Evolutionary conservation across 2,329 filamentous ascomycete genomes (phyloP), one percentile per base, ranked within the genome.

Genomic region (Curvularia eragrostidis): DNA sequence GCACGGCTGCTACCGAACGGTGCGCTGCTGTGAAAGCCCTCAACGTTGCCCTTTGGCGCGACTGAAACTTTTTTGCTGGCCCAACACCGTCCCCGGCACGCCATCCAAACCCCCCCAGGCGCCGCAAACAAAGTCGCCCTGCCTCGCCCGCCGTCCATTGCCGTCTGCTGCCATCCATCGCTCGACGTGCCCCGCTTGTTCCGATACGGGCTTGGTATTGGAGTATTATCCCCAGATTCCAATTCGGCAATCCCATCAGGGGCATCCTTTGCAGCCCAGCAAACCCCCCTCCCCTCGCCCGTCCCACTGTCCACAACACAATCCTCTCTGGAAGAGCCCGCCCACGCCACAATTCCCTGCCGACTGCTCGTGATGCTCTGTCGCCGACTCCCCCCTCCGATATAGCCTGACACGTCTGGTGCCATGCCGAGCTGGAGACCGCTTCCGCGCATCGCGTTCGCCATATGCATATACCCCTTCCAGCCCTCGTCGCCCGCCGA

Each of bases 361-460:
- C 55, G 28, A 41, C 54, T 54, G 46, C 62, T 61, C 72, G 73
- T 76, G 68, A 75, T 75, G 73, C 69, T 58, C 64, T 54, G 62
- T 52, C 68, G 62, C 68, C 70, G 57, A 62, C 63, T 55, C 48
- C 48, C 44, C 59, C 64, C 62, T 61, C 41, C 41, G 21, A 63
- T 62, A 73, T 73, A 74, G 69, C 68, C 59, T 70, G 55, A 56
- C 59, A 64, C 66, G 60, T 63, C 63, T 62, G 66, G 67, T 62
- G 74, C 71, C 69, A 78, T 78, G 75, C 69, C 75, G 66, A 68
- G 93, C 85, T 99, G 95, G 95, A 89, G 91, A 85, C 94, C 95
- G 73, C 86, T 99, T 78, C 91, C 93, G 79, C 91, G 92, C 73
- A 97, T 99, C 82, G 95, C 93, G 75, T 99, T 98, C 83, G 96